Percentiles rank a stretch among this genome's conserved stretches.
Conservation (phyloP, 2,329 filamentous ascomycete species). For the Plenodomus lindquistii region DNA sequence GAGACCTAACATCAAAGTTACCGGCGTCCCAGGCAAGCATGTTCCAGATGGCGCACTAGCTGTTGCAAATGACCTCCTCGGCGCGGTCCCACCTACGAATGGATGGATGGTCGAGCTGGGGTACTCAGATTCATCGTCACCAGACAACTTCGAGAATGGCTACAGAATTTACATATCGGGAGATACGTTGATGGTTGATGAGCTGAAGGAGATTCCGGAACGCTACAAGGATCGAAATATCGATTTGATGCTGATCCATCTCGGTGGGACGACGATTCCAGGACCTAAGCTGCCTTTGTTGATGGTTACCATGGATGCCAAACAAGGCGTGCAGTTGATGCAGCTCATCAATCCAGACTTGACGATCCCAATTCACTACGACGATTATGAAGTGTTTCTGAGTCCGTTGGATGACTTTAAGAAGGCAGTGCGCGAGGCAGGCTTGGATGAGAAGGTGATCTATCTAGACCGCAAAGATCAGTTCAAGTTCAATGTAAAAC, state of each 20-base stretch:
- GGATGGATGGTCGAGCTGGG: conserved; percentile 70
- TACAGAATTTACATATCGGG: conserved; percentile 69
- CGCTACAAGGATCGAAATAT: conserved; percentile 59
- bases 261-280: conserved; percentile 69
- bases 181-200: conserved; percentile 66
- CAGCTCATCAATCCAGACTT: conserved; percentile 62
- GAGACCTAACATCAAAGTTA: conserved; percentile 58
- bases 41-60: conserved; percentile 53
- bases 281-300: conserved; percentile 61
- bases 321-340: conserved; percentile 64
- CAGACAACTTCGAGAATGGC: conserved; percentile 48
- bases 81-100: conserved; percentile 65
- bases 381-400: conserved; percentile 62
- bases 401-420: conserved; percentile 65
- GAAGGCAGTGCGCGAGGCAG: conserved; percentile 57
- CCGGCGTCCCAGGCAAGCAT: conserved; percentile 68
- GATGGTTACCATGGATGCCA: conserved; percentile 72
- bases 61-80: conserved; percentile 53
- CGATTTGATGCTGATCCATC: conserved; percentile 68
- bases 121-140: conserved; percentile 35
- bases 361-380: conserved; percentile 57
- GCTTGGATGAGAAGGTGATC: conserved; percentile 58
- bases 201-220: conserved; percentile 63
- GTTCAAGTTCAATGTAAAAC: conserved; percentile 58
- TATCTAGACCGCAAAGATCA: conserved; percentile 64